Evolutionary conservation across 441 rosid species (phyloP).

Genomic region (Jatropha podagrica): DNA sequence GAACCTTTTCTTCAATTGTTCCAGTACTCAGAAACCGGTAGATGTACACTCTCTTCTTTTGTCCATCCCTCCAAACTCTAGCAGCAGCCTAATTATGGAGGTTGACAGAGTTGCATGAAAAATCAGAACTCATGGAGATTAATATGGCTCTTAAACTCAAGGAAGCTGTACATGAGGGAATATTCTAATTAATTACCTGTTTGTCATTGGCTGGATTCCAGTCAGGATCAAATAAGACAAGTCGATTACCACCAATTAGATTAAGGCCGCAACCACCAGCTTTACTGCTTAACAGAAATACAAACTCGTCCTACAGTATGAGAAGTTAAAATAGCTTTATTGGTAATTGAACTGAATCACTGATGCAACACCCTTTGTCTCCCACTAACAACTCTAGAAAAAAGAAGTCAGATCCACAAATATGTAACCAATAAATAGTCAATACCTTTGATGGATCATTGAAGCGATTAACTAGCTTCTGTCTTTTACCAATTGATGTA

Average conservation of each 20-base stretch:
- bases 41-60: constrained; percentile 94
- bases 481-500: constrained; percentile 95
- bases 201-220: constrained; percentile 99
- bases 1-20: constrained; percentile 99
- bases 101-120: constrained; percentile 17
- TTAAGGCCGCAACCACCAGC: constrained; percentile 99
- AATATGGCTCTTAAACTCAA: constrained; percentile 13
- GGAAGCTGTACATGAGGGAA: constrained; percentile 13
- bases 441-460: constrained; percentile 85
- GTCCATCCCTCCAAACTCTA: constrained; percentile 99
- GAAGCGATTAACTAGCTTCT: constrained; percentile 85
- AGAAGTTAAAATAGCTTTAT: constrained; percentile 11
- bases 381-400: background rate
- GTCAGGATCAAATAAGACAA: constrained; percentile 96
- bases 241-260: constrained; percentile 93
- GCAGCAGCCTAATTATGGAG: constrained; percentile 81
- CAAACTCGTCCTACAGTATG: constrained; percentile 87
- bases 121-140: constrained; percentile 21
- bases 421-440: background rate
- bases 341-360: background rate
- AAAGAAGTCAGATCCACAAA: constrained; percentile 10
- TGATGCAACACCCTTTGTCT: background rate
- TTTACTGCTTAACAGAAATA: constrained; percentile 95
- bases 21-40: constrained; percentile 96
- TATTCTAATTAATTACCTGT: constrained; percentile 56